phyloP scores from a whole-genome alignment of 2,329 filamentous ascomycete species.

The Juglanconis sp. region DNA sequence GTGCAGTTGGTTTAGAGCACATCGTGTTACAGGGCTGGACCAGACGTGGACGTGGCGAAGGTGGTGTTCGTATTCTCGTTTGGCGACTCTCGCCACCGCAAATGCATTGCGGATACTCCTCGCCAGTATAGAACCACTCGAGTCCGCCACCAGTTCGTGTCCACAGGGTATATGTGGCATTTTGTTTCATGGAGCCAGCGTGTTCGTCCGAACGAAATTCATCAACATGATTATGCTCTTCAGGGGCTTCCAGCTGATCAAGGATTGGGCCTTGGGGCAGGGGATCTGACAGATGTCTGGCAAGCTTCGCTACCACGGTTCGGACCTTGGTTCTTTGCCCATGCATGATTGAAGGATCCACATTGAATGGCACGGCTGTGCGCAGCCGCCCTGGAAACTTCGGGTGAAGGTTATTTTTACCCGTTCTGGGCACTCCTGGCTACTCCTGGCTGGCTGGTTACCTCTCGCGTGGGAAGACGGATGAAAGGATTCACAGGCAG shows the following conservation, averaged over 20 bases:
- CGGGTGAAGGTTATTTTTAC: constrained; percentile 4
- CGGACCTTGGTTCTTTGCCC: neutral
- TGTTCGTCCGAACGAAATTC: neutral
- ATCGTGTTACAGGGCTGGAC: too few relatives aligned
- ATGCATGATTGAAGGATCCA: too few relatives aligned
- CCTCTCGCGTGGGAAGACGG: neutral
- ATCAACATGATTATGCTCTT: neutral
- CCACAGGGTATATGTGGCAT: neutral
- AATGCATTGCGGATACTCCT: neutral
- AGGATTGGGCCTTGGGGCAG: neutral
- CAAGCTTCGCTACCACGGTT: neutral
- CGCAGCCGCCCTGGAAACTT: neutral
- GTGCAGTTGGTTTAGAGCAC: too few relatives aligned
- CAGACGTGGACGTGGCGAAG: neutral
- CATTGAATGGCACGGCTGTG: neutral
- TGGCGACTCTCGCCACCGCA: neutral
- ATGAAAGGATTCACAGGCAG: neutral
- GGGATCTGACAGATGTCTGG: neutral
- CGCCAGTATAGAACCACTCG: neutral
- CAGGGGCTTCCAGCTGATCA: constrained; percentile 5
- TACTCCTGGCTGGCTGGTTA: neutral
- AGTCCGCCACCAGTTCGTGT: neutral
- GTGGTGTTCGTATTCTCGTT: neutral
- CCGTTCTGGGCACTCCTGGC: neutral
- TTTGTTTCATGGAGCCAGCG: neutral